These are phyloP conservation scores for Gynostemma pentaphyllum DNA, from an alignment of 306 rosid species.

Conservation along the genomic window DNA sequence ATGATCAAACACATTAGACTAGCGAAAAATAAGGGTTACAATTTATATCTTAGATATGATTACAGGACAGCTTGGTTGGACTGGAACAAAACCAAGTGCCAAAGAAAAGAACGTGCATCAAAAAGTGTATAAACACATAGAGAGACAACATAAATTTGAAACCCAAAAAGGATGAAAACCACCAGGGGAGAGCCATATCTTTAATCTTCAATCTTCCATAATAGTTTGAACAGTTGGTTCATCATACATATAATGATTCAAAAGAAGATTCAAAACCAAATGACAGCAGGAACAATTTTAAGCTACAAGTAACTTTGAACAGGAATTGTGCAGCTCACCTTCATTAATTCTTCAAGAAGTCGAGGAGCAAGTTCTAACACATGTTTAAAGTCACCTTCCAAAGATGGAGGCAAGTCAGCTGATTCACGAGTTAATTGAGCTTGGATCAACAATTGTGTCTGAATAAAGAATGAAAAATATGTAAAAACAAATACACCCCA, in stretches of 20 bases:
- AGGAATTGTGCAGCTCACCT: constrained; percentile 31
- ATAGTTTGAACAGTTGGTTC: not conserved
- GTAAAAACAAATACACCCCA: constrained; percentile 17
- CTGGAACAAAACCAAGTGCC: not conserved
- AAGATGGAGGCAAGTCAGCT: constrained; percentile 56
- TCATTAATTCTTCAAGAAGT: constrained; percentile 96
- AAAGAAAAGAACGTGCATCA: not conserved
- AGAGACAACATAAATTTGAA: no score
- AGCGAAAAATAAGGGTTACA: not conserved
- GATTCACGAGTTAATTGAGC: constrained; percentile 84
- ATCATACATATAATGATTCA: not conserved
- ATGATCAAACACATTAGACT: constrained; percentile 12
- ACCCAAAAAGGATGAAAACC: not conserved
- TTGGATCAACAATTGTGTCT: constrained; percentile 96
- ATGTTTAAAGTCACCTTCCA: constrained; percentile 69
- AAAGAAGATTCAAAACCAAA: not conserved
- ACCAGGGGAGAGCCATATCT: not conserved
- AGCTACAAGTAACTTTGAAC: not conserved
- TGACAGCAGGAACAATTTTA: not conserved
- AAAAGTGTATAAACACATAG: not conserved
- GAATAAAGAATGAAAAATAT: constrained; percentile 21
- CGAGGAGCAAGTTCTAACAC: constrained; percentile 92
- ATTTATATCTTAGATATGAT: not conserved
- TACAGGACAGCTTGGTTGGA: not conserved
- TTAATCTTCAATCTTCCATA: constrained; percentile 1